Evolutionary conservation across 352 stramenopile species (phyloP).

Genomic region (Blastocystis sp.): DNA sequence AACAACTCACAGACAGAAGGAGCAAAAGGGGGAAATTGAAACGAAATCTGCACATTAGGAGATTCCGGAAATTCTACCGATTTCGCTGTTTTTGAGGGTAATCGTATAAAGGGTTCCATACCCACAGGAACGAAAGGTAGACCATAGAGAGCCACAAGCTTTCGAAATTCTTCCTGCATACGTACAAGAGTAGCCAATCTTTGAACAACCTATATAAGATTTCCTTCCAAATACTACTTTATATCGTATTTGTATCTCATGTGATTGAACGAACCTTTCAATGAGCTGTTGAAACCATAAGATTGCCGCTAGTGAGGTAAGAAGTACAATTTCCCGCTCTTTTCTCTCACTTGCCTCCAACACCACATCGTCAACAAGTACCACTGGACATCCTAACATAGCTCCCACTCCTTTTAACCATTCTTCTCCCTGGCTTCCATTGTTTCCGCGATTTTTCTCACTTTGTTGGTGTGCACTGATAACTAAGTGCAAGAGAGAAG

Average conservation of each 20-base stretch:
- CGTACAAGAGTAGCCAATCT: not conserved
- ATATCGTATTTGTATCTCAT: not conserved
- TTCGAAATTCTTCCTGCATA: not conserved
- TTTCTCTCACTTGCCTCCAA: not conserved
- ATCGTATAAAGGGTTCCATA: not conserved
- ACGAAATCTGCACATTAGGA: conserved; percentile 1
- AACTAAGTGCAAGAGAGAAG: not conserved
- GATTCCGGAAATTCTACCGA: not conserved
- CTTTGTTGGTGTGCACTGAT: not conserved
- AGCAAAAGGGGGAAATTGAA: not conserved
- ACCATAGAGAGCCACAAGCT: not conserved
- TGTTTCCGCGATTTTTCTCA: not conserved
- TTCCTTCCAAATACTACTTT: not conserved
- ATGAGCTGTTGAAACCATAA: not conserved
- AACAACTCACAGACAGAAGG: not conserved
- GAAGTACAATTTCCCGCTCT: not conserved
- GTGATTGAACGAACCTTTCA: not conserved
- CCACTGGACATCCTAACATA: not conserved
- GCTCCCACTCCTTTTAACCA: conserved; percentile 9
- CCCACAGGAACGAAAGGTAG: conserved; percentile 24
- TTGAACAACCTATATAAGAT: not conserved
- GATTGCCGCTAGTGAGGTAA: not conserved
- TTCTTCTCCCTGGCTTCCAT: not conserved
- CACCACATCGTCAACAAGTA: not conserved
- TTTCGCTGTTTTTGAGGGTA: not conserved